These are phyloP conservation scores for Parastagonospora nodorum DNA, from an alignment of 2,329 filamentous ascomycete genomes.

Conservation along the genomic window DNA sequence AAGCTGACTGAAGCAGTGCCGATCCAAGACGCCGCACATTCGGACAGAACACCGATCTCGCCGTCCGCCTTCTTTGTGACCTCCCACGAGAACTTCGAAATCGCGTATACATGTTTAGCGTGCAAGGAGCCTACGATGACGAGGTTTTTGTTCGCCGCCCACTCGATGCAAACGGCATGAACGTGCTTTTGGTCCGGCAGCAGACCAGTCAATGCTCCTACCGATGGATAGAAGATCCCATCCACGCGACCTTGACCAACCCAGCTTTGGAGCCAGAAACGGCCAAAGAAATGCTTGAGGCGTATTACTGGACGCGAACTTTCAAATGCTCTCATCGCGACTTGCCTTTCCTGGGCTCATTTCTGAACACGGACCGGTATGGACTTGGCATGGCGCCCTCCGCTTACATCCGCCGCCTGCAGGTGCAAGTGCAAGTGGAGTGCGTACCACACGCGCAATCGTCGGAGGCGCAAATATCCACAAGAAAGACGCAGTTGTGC, in stretches of 20 bases:
- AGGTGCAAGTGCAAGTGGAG: background rate
- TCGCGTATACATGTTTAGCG: slow-evolving; percentile 21
- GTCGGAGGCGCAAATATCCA: no score
- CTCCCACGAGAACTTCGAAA: slow-evolving; percentile 29
- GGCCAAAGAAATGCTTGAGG: slow-evolving; percentile 21
- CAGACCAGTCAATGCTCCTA: slow-evolving; percentile 14
- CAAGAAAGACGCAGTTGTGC: no score
- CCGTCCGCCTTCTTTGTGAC: slow-evolving; percentile 6
- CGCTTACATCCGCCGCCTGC: slow-evolving; percentile 9
- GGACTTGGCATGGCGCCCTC: slow-evolving; percentile 14
- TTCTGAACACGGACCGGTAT: slow-evolving; percentile 16
- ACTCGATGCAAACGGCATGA: background rate
- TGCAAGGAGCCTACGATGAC: slow-evolving; percentile 22
- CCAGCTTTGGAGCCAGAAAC: slow-evolving; percentile 3
- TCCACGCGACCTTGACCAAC: slow-evolving; percentile 2
- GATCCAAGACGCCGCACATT: no score
- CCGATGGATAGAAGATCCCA: slow-evolving; percentile 24
- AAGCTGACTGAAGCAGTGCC: no score
- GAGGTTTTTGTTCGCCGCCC: slow-evolving; percentile 25
- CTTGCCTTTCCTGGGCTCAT: slow-evolving; percentile 11
- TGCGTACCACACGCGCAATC: no score
- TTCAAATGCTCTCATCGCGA: slow-evolving; percentile 27
- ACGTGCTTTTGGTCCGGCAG: slow-evolving; percentile 19
- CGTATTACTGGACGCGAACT: slow-evolving; percentile 23
- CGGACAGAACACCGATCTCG: background rate